phyloP scores from a whole-genome alignment of 768 basidiomycete species.

The Symmetrospora coprosmae region DNA sequence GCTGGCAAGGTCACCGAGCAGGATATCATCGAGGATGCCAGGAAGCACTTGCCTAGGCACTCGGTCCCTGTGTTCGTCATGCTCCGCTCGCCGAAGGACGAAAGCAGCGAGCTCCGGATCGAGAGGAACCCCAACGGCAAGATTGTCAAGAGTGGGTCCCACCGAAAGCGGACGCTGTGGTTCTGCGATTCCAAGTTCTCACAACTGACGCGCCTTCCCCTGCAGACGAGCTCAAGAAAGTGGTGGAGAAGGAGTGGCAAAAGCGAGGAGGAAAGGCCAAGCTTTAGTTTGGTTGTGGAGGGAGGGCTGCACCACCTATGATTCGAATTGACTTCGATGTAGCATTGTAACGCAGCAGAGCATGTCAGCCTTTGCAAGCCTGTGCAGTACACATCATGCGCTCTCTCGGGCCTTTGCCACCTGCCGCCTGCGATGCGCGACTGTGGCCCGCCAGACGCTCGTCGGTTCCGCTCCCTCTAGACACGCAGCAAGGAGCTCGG shows the following conservation, averaged over 20 bases:
- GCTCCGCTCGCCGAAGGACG: neutral
- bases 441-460: too few relatives aligned
- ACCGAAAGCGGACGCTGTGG: too few relatives aligned
- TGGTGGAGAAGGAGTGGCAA: constrained; percentile 20
- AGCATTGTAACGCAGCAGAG: too few relatives aligned
- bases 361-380: too few relatives aligned
- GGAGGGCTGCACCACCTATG: too few relatives aligned
- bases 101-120: constrained; percentile 4
- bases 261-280: constrained; percentile 6
- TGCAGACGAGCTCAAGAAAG: constrained; percentile 16
- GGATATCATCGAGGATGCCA: constrained; percentile 13
- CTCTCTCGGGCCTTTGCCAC: too few relatives aligned
- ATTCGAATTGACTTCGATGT: too few relatives aligned
- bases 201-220: neutral
- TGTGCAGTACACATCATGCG: too few relatives aligned
- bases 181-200: neutral
- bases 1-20: neutral
- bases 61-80: constrained; percentile 27
- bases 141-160: constrained; percentile 24
- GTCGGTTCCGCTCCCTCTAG: too few relatives aligned
- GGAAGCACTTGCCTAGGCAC: constrained; percentile 23
- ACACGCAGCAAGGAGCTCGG: too few relatives aligned
- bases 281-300: neutral
- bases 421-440: too few relatives aligned
- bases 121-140: constrained; percentile 31